phyloP scores from a whole-genome alignment of 148 eudicot species.

The Rhododendron henanense region DNA sequence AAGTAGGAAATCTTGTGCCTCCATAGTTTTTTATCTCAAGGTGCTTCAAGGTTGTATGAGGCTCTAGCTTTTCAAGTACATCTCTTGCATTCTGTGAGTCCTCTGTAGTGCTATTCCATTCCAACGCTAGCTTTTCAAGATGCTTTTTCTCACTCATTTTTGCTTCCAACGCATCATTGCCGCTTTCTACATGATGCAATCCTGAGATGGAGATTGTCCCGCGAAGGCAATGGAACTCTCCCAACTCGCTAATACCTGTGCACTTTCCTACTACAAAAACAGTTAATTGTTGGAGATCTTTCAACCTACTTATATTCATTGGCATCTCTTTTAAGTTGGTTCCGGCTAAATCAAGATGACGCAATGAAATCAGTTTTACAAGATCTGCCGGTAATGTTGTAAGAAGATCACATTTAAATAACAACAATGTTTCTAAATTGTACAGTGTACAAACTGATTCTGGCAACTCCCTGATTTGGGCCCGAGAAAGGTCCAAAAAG shows the following conservation, averaged over 20 bases:
- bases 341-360: too few species aligned
- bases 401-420: too few species aligned
- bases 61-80: not conserved
- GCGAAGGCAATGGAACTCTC: not conserved
- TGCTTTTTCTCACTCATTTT: not conserved
- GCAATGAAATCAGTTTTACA: too few species aligned
- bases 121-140: not conserved
- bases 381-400: too few species aligned
- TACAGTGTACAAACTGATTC: not conserved
- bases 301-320: not conserved
- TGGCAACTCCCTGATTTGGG: not conserved
- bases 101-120: not conserved
- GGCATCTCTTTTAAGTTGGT: too few species aligned
- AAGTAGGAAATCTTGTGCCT: not conserved
- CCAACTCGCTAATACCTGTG: not conserved
- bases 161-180: constrained; percentile 5
- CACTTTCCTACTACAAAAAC: not conserved
- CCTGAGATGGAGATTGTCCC: constrained; percentile 3
- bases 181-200: not conserved
- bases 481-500: not conserved
- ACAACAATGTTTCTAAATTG: constrained; percentile 7
- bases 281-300: not conserved
- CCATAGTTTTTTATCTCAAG: not conserved
- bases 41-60: constrained; percentile 8
- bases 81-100: not conserved